These are phyloP conservation scores for Kluyveromyces marxianus DNA, from an alignment of 1,139 yeast species.

Conservation along the genomic window DNA sequence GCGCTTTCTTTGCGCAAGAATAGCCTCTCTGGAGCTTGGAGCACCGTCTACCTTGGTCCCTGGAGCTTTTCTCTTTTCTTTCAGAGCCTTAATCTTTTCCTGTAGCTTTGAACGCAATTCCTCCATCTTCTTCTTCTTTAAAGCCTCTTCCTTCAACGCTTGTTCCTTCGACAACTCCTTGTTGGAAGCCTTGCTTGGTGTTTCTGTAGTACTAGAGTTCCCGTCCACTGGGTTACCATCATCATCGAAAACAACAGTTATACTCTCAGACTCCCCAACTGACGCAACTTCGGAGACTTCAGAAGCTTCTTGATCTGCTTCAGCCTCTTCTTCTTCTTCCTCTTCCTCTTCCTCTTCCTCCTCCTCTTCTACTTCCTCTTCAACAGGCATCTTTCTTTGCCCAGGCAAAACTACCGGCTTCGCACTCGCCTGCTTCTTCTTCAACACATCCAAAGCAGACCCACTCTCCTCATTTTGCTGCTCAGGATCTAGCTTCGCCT, in stretches of 20 bases:
- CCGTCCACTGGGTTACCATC: conserved; percentile 56
- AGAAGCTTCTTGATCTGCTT: conserved; percentile 15
- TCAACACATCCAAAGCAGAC: conserved; percentile 63
- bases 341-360: conserved; percentile 7
- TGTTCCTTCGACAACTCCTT: conserved; percentile 4
- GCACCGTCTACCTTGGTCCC: conserved; percentile 78
- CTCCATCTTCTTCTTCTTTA: conserved; percentile 49
- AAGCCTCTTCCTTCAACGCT: conserved; percentile 10
- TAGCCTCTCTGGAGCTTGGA: conserved; percentile 71
- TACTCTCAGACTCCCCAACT: conserved; percentile 32
- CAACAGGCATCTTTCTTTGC: conserved; percentile 12
- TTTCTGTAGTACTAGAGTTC: neutral
- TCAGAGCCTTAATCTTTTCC: conserved; percentile 57
- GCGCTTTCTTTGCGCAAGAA: conserved; percentile 49
- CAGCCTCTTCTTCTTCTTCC: conserved; percentile 28
- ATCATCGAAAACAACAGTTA: conserved; percentile 62
- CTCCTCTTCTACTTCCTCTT: conserved; percentile 16
- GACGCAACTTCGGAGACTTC: conserved; percentile 15
- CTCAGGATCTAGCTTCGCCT: conserved; percentile 71
- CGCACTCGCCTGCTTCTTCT: conserved; percentile 49
- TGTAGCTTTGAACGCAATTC: conserved; percentile 68
- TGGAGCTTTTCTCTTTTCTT: conserved; percentile 84
- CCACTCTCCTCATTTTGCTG: conserved; percentile 42
- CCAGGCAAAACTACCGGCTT: conserved; percentile 55
- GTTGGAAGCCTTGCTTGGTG: conserved; percentile 6